Percentiles rank a stretch among this genome's conserved stretches.
Conservation (phyloP, 2,329 filamentous ascomycete genomes). For the Elsinoe fawcettii region DNA sequence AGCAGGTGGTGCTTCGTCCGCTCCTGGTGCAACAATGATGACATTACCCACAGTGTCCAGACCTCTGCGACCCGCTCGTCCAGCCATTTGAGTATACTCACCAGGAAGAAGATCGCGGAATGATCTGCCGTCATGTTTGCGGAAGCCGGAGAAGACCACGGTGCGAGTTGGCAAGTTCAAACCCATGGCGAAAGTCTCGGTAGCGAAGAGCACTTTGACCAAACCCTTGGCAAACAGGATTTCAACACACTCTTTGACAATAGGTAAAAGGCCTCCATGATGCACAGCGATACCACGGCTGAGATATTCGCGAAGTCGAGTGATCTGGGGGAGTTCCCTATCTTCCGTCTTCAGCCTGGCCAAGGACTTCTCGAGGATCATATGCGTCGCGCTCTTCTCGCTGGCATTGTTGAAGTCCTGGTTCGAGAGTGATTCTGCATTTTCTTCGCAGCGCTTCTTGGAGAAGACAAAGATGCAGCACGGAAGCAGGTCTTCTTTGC, state of each 20-base stretch:
- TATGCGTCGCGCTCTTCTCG: constrained; percentile 95
- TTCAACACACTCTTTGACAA: constrained; percentile 96
- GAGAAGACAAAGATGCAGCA: constrained; percentile 98
- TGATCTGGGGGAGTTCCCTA: constrained; percentile 80
- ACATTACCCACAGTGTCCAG: constrained; percentile 89
- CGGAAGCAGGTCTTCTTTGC: constrained; percentile 77
- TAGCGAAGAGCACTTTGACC: constrained; percentile 95
- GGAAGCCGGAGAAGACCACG: constrained; percentile 93
- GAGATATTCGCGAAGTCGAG: constrained; percentile 76
- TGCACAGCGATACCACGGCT: constrained; percentile 89
- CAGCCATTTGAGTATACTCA: constrained; percentile 98
- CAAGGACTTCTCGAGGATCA: constrained; percentile 93
- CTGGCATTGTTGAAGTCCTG: constrained; percentile 88
- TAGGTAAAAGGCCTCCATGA: constrained; percentile 86
- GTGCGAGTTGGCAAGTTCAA: constrained; percentile 91
- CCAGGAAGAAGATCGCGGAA: constrained; percentile 89
- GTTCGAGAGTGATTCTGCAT: constrained; percentile 88
- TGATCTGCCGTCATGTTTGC: constrained; percentile 88
- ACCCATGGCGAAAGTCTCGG: constrained; percentile 98
- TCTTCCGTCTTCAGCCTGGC: constrained; percentile 88
- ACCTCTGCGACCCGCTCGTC: constrained; percentile 84
- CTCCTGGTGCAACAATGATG: constrained; percentile 76
- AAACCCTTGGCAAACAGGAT: constrained; percentile 91
- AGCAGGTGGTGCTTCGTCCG: constrained; percentile 81
- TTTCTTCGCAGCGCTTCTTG: constrained; percentile 95